Percentiles rank a stretch among this genome's conserved stretches.
These are phyloP conservation scores for Diaporthe caulivora DNA, from an alignment of 2,329 filamentous ascomycete species.

Conservation along the genomic window DNA sequence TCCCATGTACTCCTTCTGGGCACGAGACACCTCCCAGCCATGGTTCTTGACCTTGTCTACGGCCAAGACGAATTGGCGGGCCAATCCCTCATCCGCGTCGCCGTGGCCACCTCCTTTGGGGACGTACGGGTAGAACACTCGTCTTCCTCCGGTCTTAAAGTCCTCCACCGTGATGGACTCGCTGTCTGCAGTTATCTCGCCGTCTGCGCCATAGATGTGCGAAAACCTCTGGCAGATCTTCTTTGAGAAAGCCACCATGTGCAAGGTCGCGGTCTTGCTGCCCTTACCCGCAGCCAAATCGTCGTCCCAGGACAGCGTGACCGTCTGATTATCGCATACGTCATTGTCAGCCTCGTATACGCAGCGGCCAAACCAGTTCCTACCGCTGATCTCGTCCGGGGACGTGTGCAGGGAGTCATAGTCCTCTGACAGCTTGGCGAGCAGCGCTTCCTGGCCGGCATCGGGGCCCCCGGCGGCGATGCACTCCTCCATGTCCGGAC, in stretches of 20 bases:
- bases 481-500: conserved; percentile 21
- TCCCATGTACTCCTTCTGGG: conserved; percentile 11
- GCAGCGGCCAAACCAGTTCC: conserved; percentile 22
- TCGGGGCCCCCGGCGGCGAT: neutral
- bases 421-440: conserved; percentile 1
- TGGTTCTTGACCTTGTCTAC: conserved; percentile 22
- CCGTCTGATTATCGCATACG: conserved; percentile 24
- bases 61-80: conserved; percentile 9
- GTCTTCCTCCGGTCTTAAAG: neutral
- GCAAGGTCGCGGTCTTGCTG: neutral
- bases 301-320: conserved; percentile 16
- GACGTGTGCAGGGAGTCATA: neutral
- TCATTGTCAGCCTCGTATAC: conserved; percentile 26
- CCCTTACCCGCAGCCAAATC: neutral
- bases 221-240: conserved; percentile 19
- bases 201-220: neutral
- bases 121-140: neutral
- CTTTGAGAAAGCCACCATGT: conserved; percentile 17
- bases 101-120: conserved; percentile 3
- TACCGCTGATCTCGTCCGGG: neutral
- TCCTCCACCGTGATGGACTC: conserved; percentile 13
- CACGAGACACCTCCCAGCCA: neutral
- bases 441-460: neutral
- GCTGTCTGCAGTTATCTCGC: conserved; percentile 16
- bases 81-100: conserved; percentile 2